Evolutionary conservation across 2,329 filamentous ascomycete genomes (phyloP), one percentile per base, ranked within the genome.

Genomic region (Sordariomycetes sp.): DNA sequence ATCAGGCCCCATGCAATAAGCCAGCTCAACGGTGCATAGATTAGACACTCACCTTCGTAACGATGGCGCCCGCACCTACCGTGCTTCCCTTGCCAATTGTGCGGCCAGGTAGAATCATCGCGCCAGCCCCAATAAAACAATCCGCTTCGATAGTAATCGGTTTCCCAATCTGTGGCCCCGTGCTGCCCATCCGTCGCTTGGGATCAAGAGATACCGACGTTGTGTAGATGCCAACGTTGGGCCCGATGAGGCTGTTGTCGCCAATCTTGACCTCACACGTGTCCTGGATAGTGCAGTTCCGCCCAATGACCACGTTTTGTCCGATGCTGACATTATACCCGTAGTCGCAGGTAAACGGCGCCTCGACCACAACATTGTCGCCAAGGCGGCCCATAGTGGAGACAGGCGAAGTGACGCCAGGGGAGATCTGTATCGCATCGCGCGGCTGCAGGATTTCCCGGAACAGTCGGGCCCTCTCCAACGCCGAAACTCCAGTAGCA

Each of bases 271-370:
- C 87, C 61, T 85, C 79, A 67, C 85, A 87, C n/a, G 90, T 85
- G 67, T 99, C 94, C 58, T 91, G 82, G 65, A 97, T 86, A 28
- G 84, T 85, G 69, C 91, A 96, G 65, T 89, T 87, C 57, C 88
- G 81, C 20, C 87, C 89, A 62, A 99, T 87, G 57, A 85, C 81
- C 2, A 95, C 89, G 61, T 94, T 85, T 63, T 91, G 86, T 13
- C 89, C 91, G 62, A 99, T 87, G 53, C 81, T 80, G 64, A 97
- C 87, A 68, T 99, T 97, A 73, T 96, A 97, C 0, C 94, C 94
- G 65, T 96, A 96, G 65, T 96, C 90, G 68, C 92, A 96, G 53
- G 79, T 85, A 69, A 99, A 97, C 0, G 92, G 92, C 2, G 88
- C 84, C 65, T 96, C 90, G 28, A 99, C 87, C 50, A 85, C 77